A percentile compares a stretch with the other conserved stretches of the same genome.
phyloP scores from a whole-genome alignment of 2,329 filamentous ascomycete genomes.

The Venturia aucupariae region DNA sequence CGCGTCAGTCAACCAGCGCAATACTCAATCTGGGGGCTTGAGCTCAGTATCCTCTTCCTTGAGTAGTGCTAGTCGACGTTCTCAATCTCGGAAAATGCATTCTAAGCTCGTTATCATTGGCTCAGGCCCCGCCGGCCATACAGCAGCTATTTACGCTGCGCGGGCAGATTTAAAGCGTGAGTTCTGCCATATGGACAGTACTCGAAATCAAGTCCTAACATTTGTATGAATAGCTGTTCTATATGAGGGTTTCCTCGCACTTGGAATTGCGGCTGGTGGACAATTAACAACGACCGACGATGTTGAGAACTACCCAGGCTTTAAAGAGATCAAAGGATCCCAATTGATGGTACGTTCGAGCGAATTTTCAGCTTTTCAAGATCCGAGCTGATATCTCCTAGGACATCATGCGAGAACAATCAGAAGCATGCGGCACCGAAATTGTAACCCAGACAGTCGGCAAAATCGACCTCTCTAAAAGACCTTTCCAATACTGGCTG shows the following conservation, averaged over 20 bases:
- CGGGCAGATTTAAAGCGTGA: conserved; percentile 83
- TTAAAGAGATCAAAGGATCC: conserved; percentile 77
- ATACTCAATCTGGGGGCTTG: conserved; percentile 32
- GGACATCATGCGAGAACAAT: conserved; percentile 89
- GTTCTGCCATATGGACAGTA: conserved; percentile 21
- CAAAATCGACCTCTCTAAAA: conserved; percentile 70
- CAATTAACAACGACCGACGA: conserved; percentile 98
- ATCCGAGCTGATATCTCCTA: conserved; percentile 21
- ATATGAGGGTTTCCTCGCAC: conserved; percentile 96
- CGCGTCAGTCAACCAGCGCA: conserved; percentile 55
- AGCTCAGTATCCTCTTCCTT: conserved; percentile 31
- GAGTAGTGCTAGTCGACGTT: conserved; percentile 20
- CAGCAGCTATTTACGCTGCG: conserved; percentile 90
- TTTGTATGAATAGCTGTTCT: conserved; percentile 55
- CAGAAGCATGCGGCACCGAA: conserved; percentile 81
- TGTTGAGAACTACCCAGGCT: conserved; percentile 96
- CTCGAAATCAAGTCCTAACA: neutral
- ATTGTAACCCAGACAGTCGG: conserved; percentile 90
- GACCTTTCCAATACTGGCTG: conserved; percentile 82
- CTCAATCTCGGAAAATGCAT: conserved; percentile 61
- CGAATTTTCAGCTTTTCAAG: neutral
- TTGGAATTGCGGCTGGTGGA: conserved; percentile 89
- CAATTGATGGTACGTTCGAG: conserved; percentile 63
- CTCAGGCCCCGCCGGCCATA: conserved; percentile 95
- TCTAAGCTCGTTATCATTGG: conserved; percentile 79